Base-by-base conservation (phyloP, 176 grass and related monocot species). In the Rhipidocladum racemiflorum region DNA sequence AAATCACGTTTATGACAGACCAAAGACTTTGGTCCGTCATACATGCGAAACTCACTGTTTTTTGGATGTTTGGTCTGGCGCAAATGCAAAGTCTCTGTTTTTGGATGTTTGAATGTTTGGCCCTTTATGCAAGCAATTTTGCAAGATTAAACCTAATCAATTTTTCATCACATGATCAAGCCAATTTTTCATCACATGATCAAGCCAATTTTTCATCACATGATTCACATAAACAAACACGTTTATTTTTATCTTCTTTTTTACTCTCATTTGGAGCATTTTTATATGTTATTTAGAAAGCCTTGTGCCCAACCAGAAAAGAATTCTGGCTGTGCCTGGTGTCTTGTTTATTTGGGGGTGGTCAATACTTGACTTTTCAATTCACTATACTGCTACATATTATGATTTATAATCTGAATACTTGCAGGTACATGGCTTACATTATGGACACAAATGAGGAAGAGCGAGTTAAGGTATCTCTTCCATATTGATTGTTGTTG, bases 381-480 rank as follows among this genome's bases (percentile, higher is more conserved):
- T 70, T 21, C 1, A 27, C 20, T 20, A 32, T n/a, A 34, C 11
- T 60, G 40, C 17, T 85, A 43, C 16, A 24, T 13, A 39, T 56
- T 78, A 62, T 68, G 27, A 30, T 61, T 6, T 27, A 16, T 72
- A 29, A 32, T 72, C 30, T 54, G 50, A 61, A 28, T 61, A 42
- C 36, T 85, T 61, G 30, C 60, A 92, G 91, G 91, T 92, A 92
- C 75, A 92, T 92, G 90, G 90, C 90, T n/a, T 92, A 92, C 70
- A 92, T 92, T 68, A 92, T 92, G 90, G 90, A 92, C 72, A 92
- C 91, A 71, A 92, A 92, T 36, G 91, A 89, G 80, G 91, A 92
- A 83, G 91, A 92, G 34, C 83, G 86, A 25, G 27, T 78, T 2
- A 94, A 94, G 88, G 91, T 94, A 65, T 80, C 9, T 43, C 24